phyloP scores from a whole-genome alignment of 129 eudicot species.

The Flaveria ramosissima region DNA sequence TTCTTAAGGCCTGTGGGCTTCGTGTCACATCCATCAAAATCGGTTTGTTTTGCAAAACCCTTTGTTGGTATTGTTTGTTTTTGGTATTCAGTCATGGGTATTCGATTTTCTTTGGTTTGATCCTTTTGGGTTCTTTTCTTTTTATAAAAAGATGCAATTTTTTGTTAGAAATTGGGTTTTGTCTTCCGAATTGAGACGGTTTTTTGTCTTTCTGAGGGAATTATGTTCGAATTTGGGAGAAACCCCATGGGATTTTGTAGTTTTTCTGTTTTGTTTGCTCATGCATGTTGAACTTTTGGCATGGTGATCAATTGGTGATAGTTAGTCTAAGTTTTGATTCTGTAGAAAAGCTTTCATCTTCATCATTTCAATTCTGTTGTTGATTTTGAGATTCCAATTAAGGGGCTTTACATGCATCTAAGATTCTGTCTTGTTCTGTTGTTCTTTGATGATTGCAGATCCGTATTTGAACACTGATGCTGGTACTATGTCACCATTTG shows the following conservation, averaged over 20 bases:
- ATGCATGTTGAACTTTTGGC: conserved; percentile 23
- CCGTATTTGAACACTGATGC: conserved; percentile 96
- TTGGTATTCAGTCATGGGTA: too few relatives aligned
- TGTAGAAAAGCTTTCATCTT: neutral
- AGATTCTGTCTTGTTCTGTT: conserved; percentile 13
- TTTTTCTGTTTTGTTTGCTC: neutral
- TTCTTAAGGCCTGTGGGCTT: conserved; percentile 93
- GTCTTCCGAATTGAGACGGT: conserved; percentile 2
- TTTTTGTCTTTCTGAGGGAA: neutral
- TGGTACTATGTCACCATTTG: conserved; percentile 99
- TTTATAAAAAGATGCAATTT: too few relatives aligned
- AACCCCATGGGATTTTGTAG: neutral
- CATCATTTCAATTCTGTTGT: neutral
- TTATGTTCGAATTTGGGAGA: conserved; percentile 8
- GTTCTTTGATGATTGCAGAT: conserved; percentile 57
- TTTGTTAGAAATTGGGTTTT: neutral
- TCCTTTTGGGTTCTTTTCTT: neutral
- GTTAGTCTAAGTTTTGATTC: neutral
- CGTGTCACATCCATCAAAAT: conserved; percentile 92
- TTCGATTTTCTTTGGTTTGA: neutral
- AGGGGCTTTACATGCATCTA: conserved; percentile 14
- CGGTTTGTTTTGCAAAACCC: conserved; percentile 38
- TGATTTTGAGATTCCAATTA: neutral
- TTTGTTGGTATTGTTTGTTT: neutral
- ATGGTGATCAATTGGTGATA: neutral